These are phyloP conservation scores for Penicillium sp. DNA, from an alignment of 2,329 filamentous ascomycete genomes.

Conservation along the genomic window DNA sequence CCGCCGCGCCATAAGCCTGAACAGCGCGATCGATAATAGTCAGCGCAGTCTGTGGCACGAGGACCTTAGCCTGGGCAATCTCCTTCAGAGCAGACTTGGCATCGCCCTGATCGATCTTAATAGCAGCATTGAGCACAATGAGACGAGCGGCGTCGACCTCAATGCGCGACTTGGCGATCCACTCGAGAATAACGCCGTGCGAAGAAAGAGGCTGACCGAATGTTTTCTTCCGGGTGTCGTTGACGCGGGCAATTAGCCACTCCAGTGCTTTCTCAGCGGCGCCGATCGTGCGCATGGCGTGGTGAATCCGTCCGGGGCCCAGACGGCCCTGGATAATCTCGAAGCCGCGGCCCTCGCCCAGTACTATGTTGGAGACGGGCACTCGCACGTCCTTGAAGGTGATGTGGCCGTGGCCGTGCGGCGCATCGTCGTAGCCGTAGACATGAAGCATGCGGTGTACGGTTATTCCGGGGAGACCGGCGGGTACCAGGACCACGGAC, in stretches of 20 bases:
- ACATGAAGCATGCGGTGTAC: slow-evolving; percentile 90
- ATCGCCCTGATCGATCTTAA: slow-evolving; percentile 84
- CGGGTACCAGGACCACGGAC: slow-evolving; percentile 84
- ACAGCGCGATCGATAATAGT: slow-evolving; percentile 90
- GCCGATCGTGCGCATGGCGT: slow-evolving; percentile 93
- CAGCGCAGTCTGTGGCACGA: slow-evolving; percentile 75
- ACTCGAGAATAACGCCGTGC: slow-evolving; percentile 92
- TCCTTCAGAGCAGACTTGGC: slow-evolving; percentile 87
- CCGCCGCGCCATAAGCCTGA: slow-evolving; percentile 84
- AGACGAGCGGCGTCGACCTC: slow-evolving; percentile 91
- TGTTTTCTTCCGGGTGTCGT: slow-evolving; percentile 82
- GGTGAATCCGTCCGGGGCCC: slow-evolving; percentile 92
- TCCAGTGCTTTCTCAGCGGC: slow-evolving; percentile 86
- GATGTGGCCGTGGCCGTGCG: slow-evolving; percentile 93
- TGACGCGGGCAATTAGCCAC: slow-evolving; percentile 90
- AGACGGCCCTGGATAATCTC: slow-evolving; percentile 98
- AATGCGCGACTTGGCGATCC: slow-evolving; percentile 84
- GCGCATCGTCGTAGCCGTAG: slow-evolving; percentile 96
- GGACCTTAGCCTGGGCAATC: slow-evolving; percentile 91
- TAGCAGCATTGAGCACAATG: slow-evolving; percentile 86
- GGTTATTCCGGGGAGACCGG: slow-evolving; percentile 75
- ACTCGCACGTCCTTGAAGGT: slow-evolving; percentile 86
- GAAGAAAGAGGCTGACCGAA: slow-evolving; percentile 83
- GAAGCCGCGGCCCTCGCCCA: slow-evolving; percentile 90
- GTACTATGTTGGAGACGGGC: slow-evolving; percentile 74